Evolutionary conservation across 2,329 filamentous ascomycete species (phyloP), one percentile per base, ranked within the genome.

Genomic region (Aspergillus ochraceoroseus): DNA sequence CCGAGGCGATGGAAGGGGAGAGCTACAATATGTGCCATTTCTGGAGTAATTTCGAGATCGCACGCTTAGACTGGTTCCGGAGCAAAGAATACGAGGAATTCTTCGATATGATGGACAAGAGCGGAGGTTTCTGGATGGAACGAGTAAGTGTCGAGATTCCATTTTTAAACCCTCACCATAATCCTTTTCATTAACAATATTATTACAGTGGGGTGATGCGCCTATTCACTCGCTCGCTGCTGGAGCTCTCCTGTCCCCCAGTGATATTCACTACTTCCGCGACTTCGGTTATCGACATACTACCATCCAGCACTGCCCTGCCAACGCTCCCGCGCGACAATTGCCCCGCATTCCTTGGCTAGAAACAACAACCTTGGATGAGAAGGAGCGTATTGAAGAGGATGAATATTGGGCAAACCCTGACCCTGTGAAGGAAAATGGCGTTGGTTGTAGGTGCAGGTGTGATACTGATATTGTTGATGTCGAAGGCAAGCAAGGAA

Each of bases 11-110:
- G 92, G 90, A 96, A 62, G 87, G 88, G 49, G 92, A 98, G 65
- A 86, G 82, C 56, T 98, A 98, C 75, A 98, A 98, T 71, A 98
- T 98, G 92, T 98, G 92, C 65, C 92, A 98, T 72, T 98, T 95
- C 73, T 98, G 92, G 92, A 95, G 88, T 65, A 98, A 98, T 66
- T 98, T 98, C 54, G 92, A 98, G 67, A 98, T 98, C 69, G 92
- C 92, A 9, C 81, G 82, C 44, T 77, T 98, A 46, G 84, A 87
- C 69, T 98, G 88, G 80, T 96, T 96, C 77, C 81, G 92, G 55
- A 95, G 89, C 72, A 90, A 95, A 69, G 85, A 88, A 61, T 98
- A 98, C 63, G 85, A 94, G 56, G 92, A 95, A 52, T 98, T 98
- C 66, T 98, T 98, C 66, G 75, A 95, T 58, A 94, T 94, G 84